These are phyloP conservation scores for Aphanomyces invadans DNA, from an alignment of 352 stramenopile species.

Conservation along the genomic window DNA sequence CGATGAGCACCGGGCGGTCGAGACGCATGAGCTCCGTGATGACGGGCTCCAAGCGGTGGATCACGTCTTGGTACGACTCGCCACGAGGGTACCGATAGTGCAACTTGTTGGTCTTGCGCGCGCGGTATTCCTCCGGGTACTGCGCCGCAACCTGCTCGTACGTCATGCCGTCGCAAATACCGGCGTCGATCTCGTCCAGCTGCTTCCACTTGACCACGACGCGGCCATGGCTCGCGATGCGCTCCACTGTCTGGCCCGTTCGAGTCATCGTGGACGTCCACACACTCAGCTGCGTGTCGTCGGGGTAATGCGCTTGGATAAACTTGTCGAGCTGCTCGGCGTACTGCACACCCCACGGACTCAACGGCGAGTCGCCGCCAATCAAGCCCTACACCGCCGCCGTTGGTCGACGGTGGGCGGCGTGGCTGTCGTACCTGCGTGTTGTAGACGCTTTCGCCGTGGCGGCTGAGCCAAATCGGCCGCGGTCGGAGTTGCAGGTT, in stretches of 20 bases:
- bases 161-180: conserved; percentile 95
- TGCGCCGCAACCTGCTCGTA: conserved; percentile 95
- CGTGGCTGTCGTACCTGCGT: conserved; percentile 50
- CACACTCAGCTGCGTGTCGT: conserved; percentile 77
- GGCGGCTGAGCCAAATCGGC: conserved; percentile 94
- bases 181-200: conserved; percentile 95
- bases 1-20: conserved; percentile 87
- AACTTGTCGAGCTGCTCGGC: conserved; percentile 90
- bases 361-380: conserved; percentile 91
- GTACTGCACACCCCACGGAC: conserved; percentile 89
- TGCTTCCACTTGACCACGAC: conserved; percentile 84
- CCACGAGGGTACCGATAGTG: conserved; percentile 85
- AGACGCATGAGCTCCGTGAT: conserved; percentile 96
- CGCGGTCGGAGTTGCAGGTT: conserved; percentile 92
- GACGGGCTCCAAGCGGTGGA: conserved; percentile 93
- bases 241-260: conserved; percentile 94
- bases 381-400: conserved; percentile 81
- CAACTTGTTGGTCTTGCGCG: conserved; percentile 87
- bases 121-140: conserved; percentile 92
- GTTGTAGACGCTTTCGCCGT: conserved; percentile 98
- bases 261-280: conserved; percentile 96
- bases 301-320: conserved; percentile 83
- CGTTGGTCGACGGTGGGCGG: too few relatives aligned
- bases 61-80: conserved; percentile 97
- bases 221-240: conserved; percentile 46